Evolutionary conservation across 768 basidiomycete genomes (phyloP), one percentile per base, ranked within the genome.

Genomic region (Myochromella boudieri): DNA sequence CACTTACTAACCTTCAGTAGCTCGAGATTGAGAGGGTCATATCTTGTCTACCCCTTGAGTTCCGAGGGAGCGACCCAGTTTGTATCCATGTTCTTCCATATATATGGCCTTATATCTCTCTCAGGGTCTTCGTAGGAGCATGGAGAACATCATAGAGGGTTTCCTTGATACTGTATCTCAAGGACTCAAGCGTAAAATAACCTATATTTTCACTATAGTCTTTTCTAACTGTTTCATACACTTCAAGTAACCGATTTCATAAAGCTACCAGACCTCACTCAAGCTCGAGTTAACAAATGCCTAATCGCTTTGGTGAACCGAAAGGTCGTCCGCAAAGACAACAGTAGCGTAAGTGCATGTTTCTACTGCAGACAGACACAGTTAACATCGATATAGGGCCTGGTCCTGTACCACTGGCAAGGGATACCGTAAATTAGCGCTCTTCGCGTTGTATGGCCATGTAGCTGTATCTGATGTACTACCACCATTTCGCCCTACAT

Each of bases 261-360:
- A 55, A 76, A 74, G 32, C 83, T 83, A 2, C 90, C 91, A 0
- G 89, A 92, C 52, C 76, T 95, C 28, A 90, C 85, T 42, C 93
- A 95, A 69, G 87, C 92, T 6, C 78, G 89, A 33, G 94, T 92
- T 32, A 95, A 97, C 65, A 95, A 92, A 63, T 95, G 92, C 56
- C 74, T 97, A 28, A 92, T 97, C 42, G 91, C 92, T 1, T 71
- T 97, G 6, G 92, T 95, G 3, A 87, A 86, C 60, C 77, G 90
- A 39, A 95, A 95, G 60, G 77, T 90, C 15, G 88, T 93, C 1
- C 73, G 71, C 46, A 95, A 94, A 64, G 83, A 88, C 33, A 88
- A 74, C 39, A 70, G 69, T 39, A 78, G 82, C 2, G 84, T 84
- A 47, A 40, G 81, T 56, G 33, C 11, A 1, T 29, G 6, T 6